Conservation (phyloP, 2,329 filamentous ascomycete species). For the Tolypocladium cylindrosporum region DNA sequence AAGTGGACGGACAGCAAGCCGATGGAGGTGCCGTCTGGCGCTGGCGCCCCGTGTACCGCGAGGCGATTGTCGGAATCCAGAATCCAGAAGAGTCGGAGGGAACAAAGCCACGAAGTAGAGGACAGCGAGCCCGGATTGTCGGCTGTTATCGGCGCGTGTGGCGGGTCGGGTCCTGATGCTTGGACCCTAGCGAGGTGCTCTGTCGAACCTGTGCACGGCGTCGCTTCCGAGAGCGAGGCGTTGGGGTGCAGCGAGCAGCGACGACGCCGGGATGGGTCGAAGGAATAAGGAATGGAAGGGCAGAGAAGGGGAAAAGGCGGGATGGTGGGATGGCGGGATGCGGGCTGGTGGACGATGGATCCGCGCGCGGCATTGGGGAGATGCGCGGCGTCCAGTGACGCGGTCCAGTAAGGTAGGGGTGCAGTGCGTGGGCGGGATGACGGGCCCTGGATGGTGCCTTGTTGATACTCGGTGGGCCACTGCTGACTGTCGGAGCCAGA, state of each 20-base stretch:
- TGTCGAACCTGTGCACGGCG: neutral
- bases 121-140: neutral
- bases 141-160: neutral
- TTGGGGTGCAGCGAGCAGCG: neutral
- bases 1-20: neutral
- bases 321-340: neutral
- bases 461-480: neutral
- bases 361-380: neutral
- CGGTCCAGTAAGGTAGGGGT: neutral
- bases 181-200: neutral
- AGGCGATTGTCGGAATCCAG: neutral
- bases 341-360: neutral
- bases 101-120: neutral
- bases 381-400: neutral
- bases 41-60: neutral
- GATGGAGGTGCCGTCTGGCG: neutral
- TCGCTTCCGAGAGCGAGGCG: neutral
- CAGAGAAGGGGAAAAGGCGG: neutral
- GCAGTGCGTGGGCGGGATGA: neutral
- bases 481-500: neutral
- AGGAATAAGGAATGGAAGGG: neutral
- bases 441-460: neutral
- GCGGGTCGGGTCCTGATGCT: neutral
- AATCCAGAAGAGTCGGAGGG: neutral
- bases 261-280: neutral